These are phyloP conservation scores for Tylopilus intermedius DNA, from an alignment of 768 basidiomycete species.

Conservation along the genomic window DNA sequence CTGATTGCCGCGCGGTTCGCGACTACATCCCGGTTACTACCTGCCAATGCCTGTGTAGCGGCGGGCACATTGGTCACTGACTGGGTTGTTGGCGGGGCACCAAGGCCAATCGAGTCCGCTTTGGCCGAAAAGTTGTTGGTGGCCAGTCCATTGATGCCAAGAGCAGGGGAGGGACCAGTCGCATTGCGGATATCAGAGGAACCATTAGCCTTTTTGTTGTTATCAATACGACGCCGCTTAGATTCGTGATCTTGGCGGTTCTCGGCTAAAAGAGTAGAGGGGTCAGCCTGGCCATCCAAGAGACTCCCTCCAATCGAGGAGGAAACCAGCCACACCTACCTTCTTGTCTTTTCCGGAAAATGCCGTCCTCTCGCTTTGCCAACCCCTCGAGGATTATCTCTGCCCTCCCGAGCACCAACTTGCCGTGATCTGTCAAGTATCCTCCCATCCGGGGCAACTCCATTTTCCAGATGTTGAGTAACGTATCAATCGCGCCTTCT, in stretches of 20 bases:
- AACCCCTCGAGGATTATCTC: conserved; percentile 95
- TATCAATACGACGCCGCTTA: conserved; percentile 76
- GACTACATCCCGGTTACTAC: conserved; percentile 87
- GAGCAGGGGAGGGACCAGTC: conserved; percentile 28
- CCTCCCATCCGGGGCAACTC: conserved; percentile 96
- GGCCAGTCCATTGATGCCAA: conserved; percentile 25
- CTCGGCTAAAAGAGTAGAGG: conserved; percentile 55
- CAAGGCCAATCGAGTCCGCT: conserved; percentile 74
- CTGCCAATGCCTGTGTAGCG: conserved; percentile 70
- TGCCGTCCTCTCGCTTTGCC: conserved; percentile 91
- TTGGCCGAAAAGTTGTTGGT: conserved; percentile 68
- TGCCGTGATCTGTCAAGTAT: conserved; percentile 91
- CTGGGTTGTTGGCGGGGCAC: conserved; percentile 55
- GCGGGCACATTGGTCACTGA: conserved; percentile 53
- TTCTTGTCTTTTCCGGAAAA: conserved; percentile 89
- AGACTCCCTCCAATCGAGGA: conserved; percentile 8
- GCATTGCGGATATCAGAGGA: conserved; percentile 27
- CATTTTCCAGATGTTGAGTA: conserved; percentile 92
- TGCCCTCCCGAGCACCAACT: conserved; percentile 76
- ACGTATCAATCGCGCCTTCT: conserved; percentile 97
- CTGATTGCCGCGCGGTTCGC: conserved; percentile 86
- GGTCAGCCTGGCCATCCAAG: conserved; percentile 13
- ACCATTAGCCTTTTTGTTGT: conserved; percentile 41
- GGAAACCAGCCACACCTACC: conserved; percentile 47
- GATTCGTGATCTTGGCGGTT: conserved; percentile 89